Evolutionary conservation across 2,329 filamentous ascomycete species (phyloP).

Genomic region (Pyrenochaeta sp.): DNA sequence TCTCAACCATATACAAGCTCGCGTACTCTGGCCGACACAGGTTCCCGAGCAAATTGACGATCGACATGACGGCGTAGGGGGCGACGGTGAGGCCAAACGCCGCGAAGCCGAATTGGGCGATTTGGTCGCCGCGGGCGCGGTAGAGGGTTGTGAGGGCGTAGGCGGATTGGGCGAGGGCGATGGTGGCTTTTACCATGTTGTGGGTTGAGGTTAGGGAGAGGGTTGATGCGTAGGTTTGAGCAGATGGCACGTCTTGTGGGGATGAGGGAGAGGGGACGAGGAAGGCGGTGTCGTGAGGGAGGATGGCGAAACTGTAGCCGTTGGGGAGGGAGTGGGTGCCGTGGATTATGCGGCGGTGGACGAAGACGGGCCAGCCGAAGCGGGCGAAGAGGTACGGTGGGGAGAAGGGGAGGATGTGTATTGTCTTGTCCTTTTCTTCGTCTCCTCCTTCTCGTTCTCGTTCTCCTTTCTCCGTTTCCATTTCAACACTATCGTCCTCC

Average conservation of each 20-base stretch:
- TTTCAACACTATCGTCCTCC: background rate
- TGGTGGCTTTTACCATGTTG: constrained; percentile 29
- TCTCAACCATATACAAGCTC: constrained; percentile 36
- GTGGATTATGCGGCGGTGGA: constrained; percentile 25
- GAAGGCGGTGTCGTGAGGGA: constrained; percentile 21
- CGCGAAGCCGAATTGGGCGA: constrained; percentile 43
- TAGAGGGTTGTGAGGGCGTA: constrained; percentile 40
- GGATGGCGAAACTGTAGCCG: constrained; percentile 25
- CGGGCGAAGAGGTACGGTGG: constrained; percentile 23
- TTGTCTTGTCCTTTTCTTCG: background rate
- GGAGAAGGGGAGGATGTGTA: constrained; percentile 17
- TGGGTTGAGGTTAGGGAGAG: no score
- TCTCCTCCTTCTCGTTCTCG: background rate
- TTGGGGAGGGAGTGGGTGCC: constrained; percentile 20
- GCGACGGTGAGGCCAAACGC: constrained; percentile 47
- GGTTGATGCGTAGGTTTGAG: no score
- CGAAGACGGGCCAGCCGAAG: constrained; percentile 21
- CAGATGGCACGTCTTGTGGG: no score
- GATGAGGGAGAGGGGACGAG: background rate
- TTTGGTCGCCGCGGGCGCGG: constrained; percentile 35
- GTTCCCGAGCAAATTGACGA: constrained; percentile 43
- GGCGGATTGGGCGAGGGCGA: constrained; percentile 37
- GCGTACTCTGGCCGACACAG: constrained; percentile 38
- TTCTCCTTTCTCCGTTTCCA: background rate
- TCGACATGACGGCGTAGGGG: constrained; percentile 47